Base-by-base conservation (phyloP, 495 filamentous ascomycete genomes). In the Hyaloscypha finlandica region DNA sequence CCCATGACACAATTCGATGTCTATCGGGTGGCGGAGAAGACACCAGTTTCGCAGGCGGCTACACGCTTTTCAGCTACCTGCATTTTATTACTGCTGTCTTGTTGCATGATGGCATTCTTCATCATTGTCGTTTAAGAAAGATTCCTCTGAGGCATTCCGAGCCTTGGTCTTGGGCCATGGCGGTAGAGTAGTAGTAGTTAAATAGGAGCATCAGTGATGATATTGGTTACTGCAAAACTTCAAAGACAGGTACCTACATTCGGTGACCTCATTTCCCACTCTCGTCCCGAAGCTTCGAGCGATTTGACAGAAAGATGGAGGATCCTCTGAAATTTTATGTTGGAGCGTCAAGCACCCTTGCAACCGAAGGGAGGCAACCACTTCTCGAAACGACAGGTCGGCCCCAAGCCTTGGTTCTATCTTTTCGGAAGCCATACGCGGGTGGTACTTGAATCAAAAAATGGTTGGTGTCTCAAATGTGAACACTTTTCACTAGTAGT, bases 81-180 rank as follows among this genome's bases (percentile, higher is more conserved):
- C 30, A 61, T 64, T 69, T 69, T 66, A 54, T 65, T 68, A 59
- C 22, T 68, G 66, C 51, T 42, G 39, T 59, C 59, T 45, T 30
- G 65, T 65, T 68, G 61, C 65, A 70, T 72, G 66, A 66, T 71
- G 63, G 67, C 65, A 48, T 61, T 68, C 64, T 70, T 72, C 70
- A 65, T 68, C 61, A 68, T 70, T 70, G 70, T 72, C 61, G 70
- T 72, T 70, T 65, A 72, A 70, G 65, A 67, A 69, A 70, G 64
- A 68, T 57, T 57, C 33, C 68, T 70, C 51, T 59, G 51, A 59
- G 64, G 59, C 63, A 62, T 51, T 56, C 32, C 61, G 37, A 51
- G 59, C 61, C 19, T 45, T 45, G 53, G 12, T 29, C 37, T 61
- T 31, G 33, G 29, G 20, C 16, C 25, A 42, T 59, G 60, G 37